Evolutionary conservation across 2,329 filamentous ascomycete species (phyloP), one percentile per base, ranked within the genome.

Genomic region (Paracorniculantispora psalliotae): DNA sequence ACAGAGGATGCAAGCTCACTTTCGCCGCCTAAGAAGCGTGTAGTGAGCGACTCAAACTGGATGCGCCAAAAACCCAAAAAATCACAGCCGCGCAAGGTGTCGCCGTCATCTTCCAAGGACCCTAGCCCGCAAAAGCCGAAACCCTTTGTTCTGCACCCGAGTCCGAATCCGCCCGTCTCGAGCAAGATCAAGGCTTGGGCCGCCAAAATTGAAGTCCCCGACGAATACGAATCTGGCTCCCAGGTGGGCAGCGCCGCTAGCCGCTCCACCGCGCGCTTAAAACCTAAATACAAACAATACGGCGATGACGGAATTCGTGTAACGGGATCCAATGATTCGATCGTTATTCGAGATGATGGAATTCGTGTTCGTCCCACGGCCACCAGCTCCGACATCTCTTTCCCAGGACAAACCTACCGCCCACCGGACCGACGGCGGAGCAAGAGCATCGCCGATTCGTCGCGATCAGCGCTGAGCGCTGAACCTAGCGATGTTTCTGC

Each of bases 1-100:
- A 71, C 73, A 51, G 61, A 69, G 55, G 63, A 72, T 71, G 61
- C 77, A 69, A 69, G 77, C 74, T 66, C 79, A 74, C 69, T 85
- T 55, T 72, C 79, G 52, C 84, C 90, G 48, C 93, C 93, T 17
- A 92, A 91, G 75, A 97, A 96, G 79, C 85, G 92, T 63, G 91
- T 97, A 57, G 85, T 97, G 62, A 97, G 92, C 71, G 93, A 97
- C 75, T 89, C 90, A 57, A 90, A 96, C 74, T 97, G 93, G 90
- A 85, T 85, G 74, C 87, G 85, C 61, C 72, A 74, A 71, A 82
- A 81, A 62, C 80, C 79, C 61, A 81, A 79, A 61, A 80, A 77
- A 60, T 79, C 72, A 59, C 73, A 79, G 9, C 71, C 78, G 0
- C 77, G 73, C 61, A 76, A 72, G 61, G 69, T 70, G 13, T 72